Conservation (phyloP, 106 monocot genomes). For the Apostasia ramifera region DNA sequence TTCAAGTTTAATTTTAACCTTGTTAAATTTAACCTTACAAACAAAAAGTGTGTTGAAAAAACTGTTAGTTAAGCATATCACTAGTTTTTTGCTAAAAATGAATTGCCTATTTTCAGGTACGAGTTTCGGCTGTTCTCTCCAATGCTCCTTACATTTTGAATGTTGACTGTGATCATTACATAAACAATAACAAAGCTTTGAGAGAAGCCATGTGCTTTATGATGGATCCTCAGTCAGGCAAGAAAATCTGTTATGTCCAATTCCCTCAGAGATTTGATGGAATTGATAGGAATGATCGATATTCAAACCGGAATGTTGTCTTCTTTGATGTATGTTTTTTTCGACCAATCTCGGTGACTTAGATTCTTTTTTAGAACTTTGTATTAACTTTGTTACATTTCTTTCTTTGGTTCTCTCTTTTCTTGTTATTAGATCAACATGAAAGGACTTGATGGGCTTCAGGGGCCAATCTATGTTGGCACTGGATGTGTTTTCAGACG, state of each 20-base stretch:
- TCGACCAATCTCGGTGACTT: neutral
- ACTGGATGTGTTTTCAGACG: slow-evolving; percentile 82
- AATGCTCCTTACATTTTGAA: slow-evolving; percentile 81
- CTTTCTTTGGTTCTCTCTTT: neutral
- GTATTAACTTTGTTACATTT: neutral
- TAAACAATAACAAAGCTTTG: slow-evolving; percentile 80
- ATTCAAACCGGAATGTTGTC: slow-evolving; percentile 79
- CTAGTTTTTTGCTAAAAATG: neutral
- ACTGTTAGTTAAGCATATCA: neutral
- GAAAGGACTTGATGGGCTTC: slow-evolving; percentile 85
- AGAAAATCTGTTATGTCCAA: slow-evolving; percentile 71
- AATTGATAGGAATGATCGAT: slow-evolving; percentile 74
- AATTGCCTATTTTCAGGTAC: slow-evolving; percentile 29
- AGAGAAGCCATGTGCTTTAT: slow-evolving; percentile 90
- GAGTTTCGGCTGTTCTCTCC: slow-evolving; percentile 75
- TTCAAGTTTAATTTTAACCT: too few relatives aligned
- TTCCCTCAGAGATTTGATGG: slow-evolving; percentile 90
- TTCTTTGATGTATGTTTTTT: slow-evolving; percentile 68
- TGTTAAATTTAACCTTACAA: too few relatives aligned
- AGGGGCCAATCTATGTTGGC: slow-evolving; percentile 85
- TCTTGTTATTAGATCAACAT: slow-evolving; percentile 51
- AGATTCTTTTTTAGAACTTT: neutral
- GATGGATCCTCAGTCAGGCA: slow-evolving; percentile 70
- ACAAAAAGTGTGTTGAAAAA: neutral
- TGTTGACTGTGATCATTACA: slow-evolving; percentile 87